Base-by-base conservation (phyloP, 1,139 yeast species). In the Kodamaea arcana region DNA sequence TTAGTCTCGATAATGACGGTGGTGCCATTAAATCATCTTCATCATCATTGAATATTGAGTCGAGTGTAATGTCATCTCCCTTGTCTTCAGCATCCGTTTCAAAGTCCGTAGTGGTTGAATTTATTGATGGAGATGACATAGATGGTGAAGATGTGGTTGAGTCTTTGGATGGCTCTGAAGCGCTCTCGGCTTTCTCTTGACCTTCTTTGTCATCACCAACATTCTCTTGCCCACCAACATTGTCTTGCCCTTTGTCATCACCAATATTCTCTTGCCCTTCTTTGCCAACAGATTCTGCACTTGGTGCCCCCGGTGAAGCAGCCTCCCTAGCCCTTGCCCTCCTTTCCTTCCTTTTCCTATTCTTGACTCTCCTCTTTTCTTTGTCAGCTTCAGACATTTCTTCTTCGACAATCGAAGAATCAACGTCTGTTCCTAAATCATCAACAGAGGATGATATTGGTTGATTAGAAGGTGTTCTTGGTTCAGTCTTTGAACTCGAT, bases 321-420 rank as follows among this genome's bases (percentile, higher is more conserved):
- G 24, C 12, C 33, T 22, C 36, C 30, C 32, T 36, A 12, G 37
- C 37, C 17, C 41, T 33, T 11, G 37, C 37, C 37, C 50, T 40
- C 34, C 48, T 37, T 24, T 44, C 48, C 34, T 44, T 42, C 32
- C 48, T 37, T 34, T 44, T 46, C 22, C 33, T 43, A 31, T 46
- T 46, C 22, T 41, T 45, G 25, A 41, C 24, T 29, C 43, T 29
- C 28, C 41, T 44, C 30, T 40, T 45, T 27, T 44, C 47, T 33
- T 40, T 43, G 18, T 44, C 46, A 3, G 38, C 36, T 12, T 45
- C 47, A 11, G 45, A 34, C 26, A 33, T 21, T 21, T 41, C 45
- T 17, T 23, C 17, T 12, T 39, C 42, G 15, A 32, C 39, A 17
- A 35, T 31, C 6, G 40, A 36, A 18, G 36, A 32, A 21, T 36